These are phyloP conservation scores for Tetrahymena borealis DNA, from an alignment of 73 alveolate genomes.

Conservation along the genomic window DNA sequence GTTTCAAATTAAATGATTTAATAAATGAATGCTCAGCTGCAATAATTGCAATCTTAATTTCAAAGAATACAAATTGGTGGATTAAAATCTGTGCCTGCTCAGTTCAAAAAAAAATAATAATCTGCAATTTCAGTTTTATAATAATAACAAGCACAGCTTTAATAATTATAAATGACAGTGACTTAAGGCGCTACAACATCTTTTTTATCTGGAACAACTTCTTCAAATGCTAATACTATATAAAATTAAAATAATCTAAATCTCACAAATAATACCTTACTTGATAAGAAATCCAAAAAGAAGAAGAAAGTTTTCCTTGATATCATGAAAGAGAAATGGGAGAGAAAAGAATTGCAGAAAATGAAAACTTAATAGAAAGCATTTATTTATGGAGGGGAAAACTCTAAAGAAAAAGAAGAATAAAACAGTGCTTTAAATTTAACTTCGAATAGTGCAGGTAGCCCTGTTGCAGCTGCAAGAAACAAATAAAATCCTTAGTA, in stretches of 20 bases:
- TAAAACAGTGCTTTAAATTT: background rate
- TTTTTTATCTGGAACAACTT: background rate
- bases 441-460: background rate
- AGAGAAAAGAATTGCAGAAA: background rate
- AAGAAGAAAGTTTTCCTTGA: background rate
- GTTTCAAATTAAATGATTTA: background rate
- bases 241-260: background rate
- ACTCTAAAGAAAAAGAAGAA: background rate
- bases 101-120: background rate
- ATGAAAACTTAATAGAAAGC: background rate
- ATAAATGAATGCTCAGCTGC: background rate
- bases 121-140: background rate
- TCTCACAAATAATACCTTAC: background rate
- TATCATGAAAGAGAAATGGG: background rate
- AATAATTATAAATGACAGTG: background rate
- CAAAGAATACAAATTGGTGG: background rate
- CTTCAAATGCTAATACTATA: background rate
- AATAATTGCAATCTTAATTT: background rate
- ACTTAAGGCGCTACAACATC: background rate
- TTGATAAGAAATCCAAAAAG: background rate
- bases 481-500: background rate
- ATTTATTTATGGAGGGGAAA: background rate
- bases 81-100: background rate
- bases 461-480: background rate
- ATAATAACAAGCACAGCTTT: background rate